phyloP scores from a whole-genome alignment of 2,329 filamentous ascomycete genomes.

The Aphanoascus verrucosus region DNA sequence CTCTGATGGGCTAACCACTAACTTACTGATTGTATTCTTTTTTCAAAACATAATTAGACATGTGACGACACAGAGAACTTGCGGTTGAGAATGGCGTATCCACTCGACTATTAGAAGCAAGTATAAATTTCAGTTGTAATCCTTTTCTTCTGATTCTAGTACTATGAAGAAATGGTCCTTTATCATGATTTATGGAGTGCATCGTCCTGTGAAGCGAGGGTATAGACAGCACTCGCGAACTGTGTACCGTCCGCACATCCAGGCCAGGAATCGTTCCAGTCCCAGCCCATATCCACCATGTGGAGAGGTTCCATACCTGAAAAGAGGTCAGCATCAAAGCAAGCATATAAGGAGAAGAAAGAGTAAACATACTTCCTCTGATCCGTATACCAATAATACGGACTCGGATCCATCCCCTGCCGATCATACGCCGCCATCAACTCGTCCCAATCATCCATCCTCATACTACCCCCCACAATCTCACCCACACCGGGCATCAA shows the following conservation, averaged over 20 bases:
- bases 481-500: slow-evolving; percentile 91
- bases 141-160: not conserved
- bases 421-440: slow-evolving; percentile 77
- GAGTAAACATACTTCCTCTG: slow-evolving; percentile 67
- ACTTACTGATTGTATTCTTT: no score
- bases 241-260: slow-evolving; percentile 56
- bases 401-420: slow-evolving; percentile 70
- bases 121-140: not conserved
- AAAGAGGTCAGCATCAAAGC: slow-evolving; percentile 1
- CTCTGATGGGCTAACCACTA: no score
- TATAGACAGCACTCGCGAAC: slow-evolving; percentile 49
- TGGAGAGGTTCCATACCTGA: slow-evolving; percentile 76
- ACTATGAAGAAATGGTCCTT: not conserved
- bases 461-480: slow-evolving; percentile 94
- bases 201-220: slow-evolving; percentile 41
- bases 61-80: not conserved
- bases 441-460: slow-evolving; percentile 84
- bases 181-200: slow-evolving; percentile 33
- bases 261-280: slow-evolving; percentile 67
- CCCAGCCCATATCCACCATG: slow-evolving; percentile 92
- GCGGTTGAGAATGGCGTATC: not conserved
- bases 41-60: no score
- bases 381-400: slow-evolving; percentile 98
- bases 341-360: not conserved
- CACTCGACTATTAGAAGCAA: not conserved